Base-by-base conservation (phyloP, 345 rosid genomes). In the Arabidopsis suecica region DNA sequence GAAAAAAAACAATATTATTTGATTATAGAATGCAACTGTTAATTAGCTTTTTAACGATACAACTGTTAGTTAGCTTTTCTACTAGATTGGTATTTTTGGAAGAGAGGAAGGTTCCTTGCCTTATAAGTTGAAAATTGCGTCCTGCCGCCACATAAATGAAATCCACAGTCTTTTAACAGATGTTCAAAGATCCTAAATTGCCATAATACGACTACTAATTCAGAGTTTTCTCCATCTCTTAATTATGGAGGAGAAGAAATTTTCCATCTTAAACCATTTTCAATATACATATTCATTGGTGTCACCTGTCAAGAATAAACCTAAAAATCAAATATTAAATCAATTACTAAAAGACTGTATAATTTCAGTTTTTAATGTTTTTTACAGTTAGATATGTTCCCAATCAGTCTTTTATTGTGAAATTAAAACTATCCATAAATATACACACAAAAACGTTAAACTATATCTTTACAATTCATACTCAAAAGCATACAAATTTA, bases 121-220 rank as follows among this genome's bases (percentile, higher is more conserved):
- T 10, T 37, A 10, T 20, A 58, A 66, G 61, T 28, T 58, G 53
- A 38, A 66, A 23, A 25, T 7, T 59, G 14, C 42, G 55, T 60
- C 55, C 47, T 61, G 74, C 74, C 79, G 70, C 75, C 64, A 69
- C 69, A 61, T 69, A 69, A 76, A 61, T 53, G 57, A 38, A 58
- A 69, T 33, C 63, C 32, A 51, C 55, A 41, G 38, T 50, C 37
- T 74, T 67, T 60, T 22, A 41, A 40, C 13, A 68, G 9, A 9
- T 66, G 68, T 75, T 75, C 56, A 50, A 60, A 49, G 37, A 20
- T 75, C 20, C 69, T 59, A 50, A 28, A 28, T 33, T 13, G 68
- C 54, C 54, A 38, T 49, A 3, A 48, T 5, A 38, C 54, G 61
- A 67, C 73, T 40, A 37, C 32, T 58, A 37, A 10, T 48, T 49